Conservation (phyloP, 192 early-diverging fungal species). For the Coemansia sp. region DNA sequence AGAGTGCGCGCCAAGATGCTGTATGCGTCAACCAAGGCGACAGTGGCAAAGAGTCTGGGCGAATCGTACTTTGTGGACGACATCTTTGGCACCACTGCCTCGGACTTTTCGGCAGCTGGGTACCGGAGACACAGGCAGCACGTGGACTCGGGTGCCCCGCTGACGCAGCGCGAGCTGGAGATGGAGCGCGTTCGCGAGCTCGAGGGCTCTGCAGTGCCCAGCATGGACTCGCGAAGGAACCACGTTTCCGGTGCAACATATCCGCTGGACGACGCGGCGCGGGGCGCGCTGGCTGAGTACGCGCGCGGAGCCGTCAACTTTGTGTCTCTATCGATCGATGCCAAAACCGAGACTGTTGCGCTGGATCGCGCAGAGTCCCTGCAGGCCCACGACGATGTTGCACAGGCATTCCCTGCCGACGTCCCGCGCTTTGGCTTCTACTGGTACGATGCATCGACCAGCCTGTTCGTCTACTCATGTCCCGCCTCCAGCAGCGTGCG, state of each 20-base stretch:
- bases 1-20: slow-evolving; percentile 92
- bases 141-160: slow-evolving; percentile 66
- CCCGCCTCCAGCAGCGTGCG: slow-evolving; percentile 79
- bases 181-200: slow-evolving; percentile 55
- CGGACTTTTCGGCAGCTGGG: slow-evolving; percentile 33
- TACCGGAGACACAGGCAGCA: slow-evolving; percentile 36
- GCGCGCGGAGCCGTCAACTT: slow-evolving; percentile 58
- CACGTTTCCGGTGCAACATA: slow-evolving; percentile 69
- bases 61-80: slow-evolving; percentile 78
- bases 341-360: slow-evolving; percentile 56
- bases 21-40: slow-evolving; percentile 83
- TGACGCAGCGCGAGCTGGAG: slow-evolving; percentile 86
- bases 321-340: slow-evolving; percentile 60
- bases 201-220: slow-evolving; percentile 18
- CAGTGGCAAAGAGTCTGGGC: slow-evolving; percentile 77
- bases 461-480: slow-evolving; percentile 84
- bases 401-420: slow-evolving; percentile 55
- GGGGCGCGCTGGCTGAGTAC: slow-evolving; percentile 61
- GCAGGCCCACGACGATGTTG: slow-evolving; percentile 53
- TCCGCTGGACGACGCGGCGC: slow-evolving; percentile 61
- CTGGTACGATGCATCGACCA: slow-evolving; percentile 37
- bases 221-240: slow-evolving; percentile 57
- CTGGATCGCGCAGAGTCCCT: slow-evolving; percentile 46
- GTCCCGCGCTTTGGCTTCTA: slow-evolving; percentile 66
- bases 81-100: slow-evolving; percentile 69